Evolutionary conservation across 73 alveolate species (phyloP).

Genomic region (Blepharisma japonicum): DNA sequence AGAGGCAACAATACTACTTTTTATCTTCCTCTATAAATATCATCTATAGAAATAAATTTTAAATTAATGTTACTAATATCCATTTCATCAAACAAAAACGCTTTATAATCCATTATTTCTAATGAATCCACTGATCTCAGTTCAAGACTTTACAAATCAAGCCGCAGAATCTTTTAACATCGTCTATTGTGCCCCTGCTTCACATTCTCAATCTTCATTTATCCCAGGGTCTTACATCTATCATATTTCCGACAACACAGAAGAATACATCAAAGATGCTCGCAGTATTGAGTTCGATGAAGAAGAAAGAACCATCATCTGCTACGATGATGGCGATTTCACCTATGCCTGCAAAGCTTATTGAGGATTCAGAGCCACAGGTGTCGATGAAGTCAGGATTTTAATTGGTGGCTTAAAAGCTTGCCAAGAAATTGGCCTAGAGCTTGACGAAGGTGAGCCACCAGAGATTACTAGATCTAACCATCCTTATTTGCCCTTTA

Average conservation of each 20-base stretch:
- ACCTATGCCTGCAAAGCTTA: not conserved
- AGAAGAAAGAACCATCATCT: not conserved
- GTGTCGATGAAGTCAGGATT: slow-evolving; percentile 16
- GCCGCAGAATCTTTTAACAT: too few relatives aligned
- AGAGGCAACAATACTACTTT: too few relatives aligned
- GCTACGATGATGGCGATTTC: not conserved
- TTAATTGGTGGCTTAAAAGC: slow-evolving; percentile 25
- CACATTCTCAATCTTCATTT: not conserved
- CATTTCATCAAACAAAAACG: too few relatives aligned
- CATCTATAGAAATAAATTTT: too few relatives aligned
- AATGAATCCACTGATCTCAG: too few relatives aligned
- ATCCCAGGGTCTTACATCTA: not conserved
- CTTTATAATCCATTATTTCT: too few relatives aligned
- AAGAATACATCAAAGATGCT: not conserved
- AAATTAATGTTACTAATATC: too few relatives aligned
- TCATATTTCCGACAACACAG: not conserved
- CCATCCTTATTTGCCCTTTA: slow-evolving; percentile 11
- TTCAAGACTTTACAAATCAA: too few relatives aligned
- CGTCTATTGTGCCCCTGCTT: too few relatives aligned
- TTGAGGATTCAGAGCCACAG: slow-evolving; percentile 24
- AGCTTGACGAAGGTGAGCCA: not conserved
- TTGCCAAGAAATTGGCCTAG: not conserved
- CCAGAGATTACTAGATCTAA: not conserved
- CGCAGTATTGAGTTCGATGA: slow-evolving; percentile 4
- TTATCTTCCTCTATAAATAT: too few relatives aligned